Base-by-base conservation (phyloP, 2,329 filamentous ascomycete species). In the Fusarium bulbicola region DNA sequence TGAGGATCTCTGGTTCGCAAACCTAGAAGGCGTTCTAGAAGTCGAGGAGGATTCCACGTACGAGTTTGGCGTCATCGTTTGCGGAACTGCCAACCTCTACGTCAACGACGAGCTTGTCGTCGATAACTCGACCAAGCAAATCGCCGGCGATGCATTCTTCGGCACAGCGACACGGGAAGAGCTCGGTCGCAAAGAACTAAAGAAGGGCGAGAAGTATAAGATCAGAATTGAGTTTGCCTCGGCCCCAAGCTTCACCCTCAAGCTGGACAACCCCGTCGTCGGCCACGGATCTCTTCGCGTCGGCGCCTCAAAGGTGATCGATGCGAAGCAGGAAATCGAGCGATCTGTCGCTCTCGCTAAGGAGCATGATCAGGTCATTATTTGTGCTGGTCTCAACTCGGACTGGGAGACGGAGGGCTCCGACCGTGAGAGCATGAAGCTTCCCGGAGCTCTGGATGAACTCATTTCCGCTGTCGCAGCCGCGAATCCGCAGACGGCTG, bases 331-430 rank as follows among this genome's bases (percentile, higher is more conserved):
- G 21, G 89, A 92, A 77, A 90, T 95, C 63, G 82, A 87, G 56
- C 86, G 90, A 68, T 93, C 93, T 2, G 91, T 92, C 3, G 85
- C 87, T 34, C 84, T 92, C 12, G 94, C 94, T 36, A 88, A 86
- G 78, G 86, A 88, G 46, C 91, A 91, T 4, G 93, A 95, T 63
- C 92, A 95, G 78, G 93, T 95, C 53, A 87, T 96, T 69, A 85
- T 96, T 60, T 93, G 93, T 78, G 91, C 91, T 5, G 94, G 94
- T 4, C 86, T 96, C 53, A 95, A 95, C 77, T 88, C 88, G 42
- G 93, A 95, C 78, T 95, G 93, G 92, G 93, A 95, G 80, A 92
- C 91, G 0, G 93, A 95, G 82, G 92, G 92, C 37, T 86, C 89
- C 43, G 94, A 97, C 82, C 90, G 94, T 45, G 92, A 91, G 75